These are phyloP conservation scores for Penicillium macrosclerotiorum DNA, from an alignment of 495 filamentous ascomycete genomes.

Conservation along the genomic window DNA sequence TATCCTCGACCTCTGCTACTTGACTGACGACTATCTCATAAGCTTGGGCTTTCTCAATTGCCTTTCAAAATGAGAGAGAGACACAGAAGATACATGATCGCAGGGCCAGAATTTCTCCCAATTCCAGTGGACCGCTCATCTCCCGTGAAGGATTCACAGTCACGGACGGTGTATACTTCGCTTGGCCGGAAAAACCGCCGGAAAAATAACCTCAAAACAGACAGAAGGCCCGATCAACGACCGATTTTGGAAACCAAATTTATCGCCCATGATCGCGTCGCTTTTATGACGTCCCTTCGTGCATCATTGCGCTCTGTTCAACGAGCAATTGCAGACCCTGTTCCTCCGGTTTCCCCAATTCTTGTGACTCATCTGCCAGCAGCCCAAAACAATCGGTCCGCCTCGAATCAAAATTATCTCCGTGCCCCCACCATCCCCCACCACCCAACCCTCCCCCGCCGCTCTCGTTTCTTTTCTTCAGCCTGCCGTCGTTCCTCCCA, in stretches of 20 bases:
- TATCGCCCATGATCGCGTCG: slow-evolving; percentile 14
- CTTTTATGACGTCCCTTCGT: slow-evolving; percentile 27
- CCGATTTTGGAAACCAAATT: slow-evolving; percentile 10
- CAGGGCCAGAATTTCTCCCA: too few relatives aligned
- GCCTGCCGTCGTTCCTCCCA: slow-evolving; percentile 16
- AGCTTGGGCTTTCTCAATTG: too few relatives aligned
- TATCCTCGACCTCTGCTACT: too few relatives aligned
- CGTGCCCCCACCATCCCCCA: slow-evolving; percentile 41
- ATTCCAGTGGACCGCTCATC: too few relatives aligned
- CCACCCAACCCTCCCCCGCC: slow-evolving; percentile 30
- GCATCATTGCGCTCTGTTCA: slow-evolving; percentile 20
- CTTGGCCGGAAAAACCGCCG: slow-evolving; percentile 17
- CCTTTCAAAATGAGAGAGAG: too few relatives aligned
- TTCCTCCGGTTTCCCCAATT: slow-evolving; percentile 4
- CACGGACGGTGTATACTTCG: neutral
- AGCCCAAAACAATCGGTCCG: slow-evolving; percentile 20
- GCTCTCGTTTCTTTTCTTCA: slow-evolving; percentile 30
- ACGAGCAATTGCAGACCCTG: slow-evolving; percentile 24
- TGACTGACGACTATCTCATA: too few relatives aligned
- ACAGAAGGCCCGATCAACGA: slow-evolving; percentile 15
- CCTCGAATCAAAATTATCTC: slow-evolving; percentile 32
- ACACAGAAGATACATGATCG: too few relatives aligned
- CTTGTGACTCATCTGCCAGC: slow-evolving; percentile 18
- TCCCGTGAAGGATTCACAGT: neutral
- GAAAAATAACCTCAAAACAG: slow-evolving; percentile 19